Base-by-base conservation (phyloP, 257 asterid genomes). In the Gynochthodes officinalis region DNA sequence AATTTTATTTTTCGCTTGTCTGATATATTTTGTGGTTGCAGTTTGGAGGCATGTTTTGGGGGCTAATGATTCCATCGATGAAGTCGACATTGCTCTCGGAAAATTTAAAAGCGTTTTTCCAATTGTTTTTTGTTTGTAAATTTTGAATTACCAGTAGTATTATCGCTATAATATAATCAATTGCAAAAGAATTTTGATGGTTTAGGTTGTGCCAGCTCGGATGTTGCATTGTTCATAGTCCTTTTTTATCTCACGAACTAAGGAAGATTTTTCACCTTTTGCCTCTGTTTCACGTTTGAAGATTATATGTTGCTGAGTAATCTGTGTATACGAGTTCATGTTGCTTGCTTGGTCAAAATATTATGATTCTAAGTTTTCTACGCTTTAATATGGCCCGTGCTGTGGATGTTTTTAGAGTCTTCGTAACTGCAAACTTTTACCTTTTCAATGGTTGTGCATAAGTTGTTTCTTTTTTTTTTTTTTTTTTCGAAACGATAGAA, bases 21-120 rank as follows among this genome's bases (percentile, higher is more conserved):
- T 37, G 28, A 32, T 28, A 13, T 11, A 30, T 67, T 73, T 77
- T 76, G 77, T 62, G 69, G 46, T 64, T 83, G 95, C 89, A 95
- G 99, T 90, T 83, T 95, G 99, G 99, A 84, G 99, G 91, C 99
- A 86, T 82, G 84, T 89, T 77, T 82, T 92, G 90, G 99, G 97
- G 77, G 85, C 86, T 50, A 83, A 82, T 37, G 99, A 92, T 60
- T 78, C 77, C 50, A 80, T 95, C 69, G 96, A 95, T 81, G 91
- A 86, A 74, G 76, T 95, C 5, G 96, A 85, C 75, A 84, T 95
- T 62, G 90, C 97, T 40, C 86, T 92, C 16, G 98, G 96, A 71
- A 95, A 95, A 84, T 95, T 98, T 95, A 89, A 76, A 50, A 30
- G 2, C 49, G 43, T 35, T 78, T 65, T 50, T 50, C 66, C 37